Evolutionary conservation across 257 asterid species (phyloP), one percentile per base, ranked within the genome.

Genomic region (Forsythia suspensa): DNA sequence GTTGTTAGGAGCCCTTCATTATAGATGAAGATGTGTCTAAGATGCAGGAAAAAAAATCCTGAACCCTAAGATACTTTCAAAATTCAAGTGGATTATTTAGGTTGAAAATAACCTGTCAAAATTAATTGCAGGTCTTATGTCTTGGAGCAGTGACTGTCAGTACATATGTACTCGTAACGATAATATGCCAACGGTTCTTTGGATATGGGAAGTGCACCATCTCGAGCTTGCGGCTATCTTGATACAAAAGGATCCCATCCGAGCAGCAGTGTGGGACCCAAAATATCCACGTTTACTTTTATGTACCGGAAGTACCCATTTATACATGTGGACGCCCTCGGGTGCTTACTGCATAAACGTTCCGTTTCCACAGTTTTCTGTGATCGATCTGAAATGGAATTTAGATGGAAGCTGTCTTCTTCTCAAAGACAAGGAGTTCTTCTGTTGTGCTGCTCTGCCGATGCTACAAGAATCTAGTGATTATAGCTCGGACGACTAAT

Each of bases 281-380:
- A 85, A 92, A n/a, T 87, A 82, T 69, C 86, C 95, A 0, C 98
- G 98, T 34, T 89, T 96, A 38, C 89, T 96, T 74, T 42, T 96
- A 36, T 93, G 98, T 89, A 93, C 98, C 0, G 98, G 99, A 76
- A 90, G 90, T 73, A 77, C 82, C 24, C 93, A 94, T 75, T 66
- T 94, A 44, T 96, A 94, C 90, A 92, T 96, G 99, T 96, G 99
- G 99, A 92, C 97, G 9, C 98, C 97, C n/a, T 84, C 95, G 0
- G 97, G 98, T 37, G 96, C 99, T 18, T 95, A 90, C 71, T 95
- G 99, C 87, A 87, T 93, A 43, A 91, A 86, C 16, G 92, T 87
- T 37, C 99, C 99, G 2, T 85, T 93, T 75, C 92, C 96, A 73
- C 83, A 79, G 43, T 94, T 93, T 77, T 67, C 87, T 5, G 94